These are phyloP conservation scores for Pseudocercospora vitis DNA, from an alignment of 2,329 filamentous ascomycete species.

Conservation along the genomic window DNA sequence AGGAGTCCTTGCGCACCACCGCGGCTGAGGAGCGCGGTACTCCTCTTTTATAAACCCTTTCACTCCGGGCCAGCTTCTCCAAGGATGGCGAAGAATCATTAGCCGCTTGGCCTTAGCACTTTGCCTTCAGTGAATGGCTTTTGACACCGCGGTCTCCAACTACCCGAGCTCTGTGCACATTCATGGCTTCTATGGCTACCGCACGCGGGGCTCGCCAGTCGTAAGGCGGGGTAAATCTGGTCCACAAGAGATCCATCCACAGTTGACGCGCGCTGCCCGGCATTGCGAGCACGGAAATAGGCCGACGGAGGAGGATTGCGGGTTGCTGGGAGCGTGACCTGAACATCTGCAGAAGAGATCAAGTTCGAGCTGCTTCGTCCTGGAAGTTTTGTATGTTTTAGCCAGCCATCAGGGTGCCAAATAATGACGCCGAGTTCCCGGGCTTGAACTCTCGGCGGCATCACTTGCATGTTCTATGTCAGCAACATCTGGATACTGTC, in stretches of 20 bases:
- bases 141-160: conserved; percentile 4
- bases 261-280: conserved; percentile 1
- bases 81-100: background rate
- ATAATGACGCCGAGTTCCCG: too few species aligned
- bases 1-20: too few species aligned
- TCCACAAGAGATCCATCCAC: conserved; percentile 2
- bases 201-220: conserved; percentile 8
- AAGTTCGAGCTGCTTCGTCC: background rate
- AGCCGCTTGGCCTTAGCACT: background rate
- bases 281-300: background rate
- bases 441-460: too few species aligned
- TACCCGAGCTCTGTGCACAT: background rate
- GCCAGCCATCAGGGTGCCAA: conserved; percentile 7
- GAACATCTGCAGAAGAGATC: background rate
- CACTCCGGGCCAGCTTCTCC: background rate
- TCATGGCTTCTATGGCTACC: background rate
- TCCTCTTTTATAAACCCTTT: conserved; percentile 3
- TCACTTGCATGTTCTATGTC: too few species aligned
- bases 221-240: conserved; percentile 6
- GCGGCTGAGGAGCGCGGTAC: background rate
- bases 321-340: background rate
- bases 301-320: conserved; percentile 3
- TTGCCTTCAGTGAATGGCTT: too few species aligned
- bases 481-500: too few species aligned
- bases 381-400: background rate